These are phyloP conservation scores for Massariosphaeria phaeospora DNA, from an alignment of 495 filamentous ascomycete genomes.

Conservation along the genomic window DNA sequence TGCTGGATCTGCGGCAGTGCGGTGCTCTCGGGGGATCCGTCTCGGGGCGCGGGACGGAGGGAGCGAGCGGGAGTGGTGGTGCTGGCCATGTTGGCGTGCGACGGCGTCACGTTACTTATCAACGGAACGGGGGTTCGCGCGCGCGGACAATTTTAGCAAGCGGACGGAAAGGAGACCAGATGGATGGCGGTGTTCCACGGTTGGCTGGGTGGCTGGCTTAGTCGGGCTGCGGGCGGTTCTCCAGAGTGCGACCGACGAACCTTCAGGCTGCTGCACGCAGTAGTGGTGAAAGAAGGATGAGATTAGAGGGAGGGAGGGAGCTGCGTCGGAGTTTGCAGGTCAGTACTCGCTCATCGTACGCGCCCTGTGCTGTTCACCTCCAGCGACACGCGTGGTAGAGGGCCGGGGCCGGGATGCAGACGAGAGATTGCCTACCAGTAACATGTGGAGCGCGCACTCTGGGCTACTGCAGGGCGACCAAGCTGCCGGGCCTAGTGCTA, in stretches of 20 bases:
- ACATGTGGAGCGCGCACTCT: background rate
- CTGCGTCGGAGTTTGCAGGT: constrained; percentile 1
- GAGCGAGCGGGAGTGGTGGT: constrained; percentile 21
- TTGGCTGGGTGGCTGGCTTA: background rate
- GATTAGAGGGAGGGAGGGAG: constrained; percentile 23
- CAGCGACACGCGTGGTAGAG: constrained; percentile 4
- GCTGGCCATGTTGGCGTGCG: constrained; percentile 19
- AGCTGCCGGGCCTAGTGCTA: constrained; percentile 1
- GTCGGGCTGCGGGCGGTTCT: constrained; percentile 1
- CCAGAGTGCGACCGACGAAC: background rate
- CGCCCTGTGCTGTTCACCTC: background rate
- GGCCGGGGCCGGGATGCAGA: background rate
- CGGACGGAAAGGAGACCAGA: constrained; percentile 15
- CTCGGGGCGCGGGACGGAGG: constrained; percentile 4
- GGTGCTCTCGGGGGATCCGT: constrained; percentile 28
- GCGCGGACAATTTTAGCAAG: constrained; percentile 25
- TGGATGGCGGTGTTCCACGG: too few relatives aligned
- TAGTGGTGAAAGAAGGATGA: constrained; percentile 3
- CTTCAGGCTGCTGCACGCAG: background rate
- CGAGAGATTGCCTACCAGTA: constrained; percentile 5
- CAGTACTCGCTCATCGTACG: constrained; percentile 1
- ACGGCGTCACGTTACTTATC: constrained; percentile 20
- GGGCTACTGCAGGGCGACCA: constrained; percentile 17
- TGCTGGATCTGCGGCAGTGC: constrained; percentile 25
- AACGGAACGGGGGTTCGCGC: constrained; percentile 16